These are phyloP conservation scores for Echites panduratus DNA, from an alignment of 257 asterid genomes.

Conservation along the genomic window DNA sequence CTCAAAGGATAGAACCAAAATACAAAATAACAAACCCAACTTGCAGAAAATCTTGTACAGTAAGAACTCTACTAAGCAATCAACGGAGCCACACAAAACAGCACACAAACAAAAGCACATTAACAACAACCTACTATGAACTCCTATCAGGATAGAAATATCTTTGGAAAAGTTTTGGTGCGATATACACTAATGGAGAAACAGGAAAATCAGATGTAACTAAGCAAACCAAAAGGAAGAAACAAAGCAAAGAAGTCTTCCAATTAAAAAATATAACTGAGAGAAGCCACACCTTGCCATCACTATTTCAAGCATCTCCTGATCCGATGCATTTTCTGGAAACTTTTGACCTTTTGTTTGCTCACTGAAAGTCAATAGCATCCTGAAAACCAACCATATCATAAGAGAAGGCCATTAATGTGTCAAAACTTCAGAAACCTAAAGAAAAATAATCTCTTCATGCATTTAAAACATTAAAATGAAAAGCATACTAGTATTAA, in stretches of 20 bases:
- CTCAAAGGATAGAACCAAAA: neutral
- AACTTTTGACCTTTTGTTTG: conserved; percentile 71
- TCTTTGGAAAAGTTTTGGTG: neutral
- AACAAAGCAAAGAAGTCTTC: neutral
- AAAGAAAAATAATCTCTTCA: neutral
- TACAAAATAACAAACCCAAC: neutral
- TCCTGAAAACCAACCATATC: conserved; percentile 44
- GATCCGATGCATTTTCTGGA: conserved; percentile 75
- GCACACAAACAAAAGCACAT: neutral
- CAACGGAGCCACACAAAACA: neutral
- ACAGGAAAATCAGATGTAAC: neutral
- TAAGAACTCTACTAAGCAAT: neutral
- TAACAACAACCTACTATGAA: neutral
- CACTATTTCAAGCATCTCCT: conserved; percentile 92
- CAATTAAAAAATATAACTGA: conserved; percentile 4
- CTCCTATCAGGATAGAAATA: neutral
- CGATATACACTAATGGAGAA: neutral
- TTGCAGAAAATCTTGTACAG: neutral
- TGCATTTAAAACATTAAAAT: neutral
- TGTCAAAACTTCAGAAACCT: conserved; percentile 6
- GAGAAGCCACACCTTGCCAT: conserved; percentile 58
- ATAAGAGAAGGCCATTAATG: conserved; percentile 14
- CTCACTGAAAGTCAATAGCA: conserved; percentile 87
- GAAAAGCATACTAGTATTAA: neutral
- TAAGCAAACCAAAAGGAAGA: neutral